Conservation (phyloP, 345 rosid genomes). For the Stellera chamaejasme region DNA sequence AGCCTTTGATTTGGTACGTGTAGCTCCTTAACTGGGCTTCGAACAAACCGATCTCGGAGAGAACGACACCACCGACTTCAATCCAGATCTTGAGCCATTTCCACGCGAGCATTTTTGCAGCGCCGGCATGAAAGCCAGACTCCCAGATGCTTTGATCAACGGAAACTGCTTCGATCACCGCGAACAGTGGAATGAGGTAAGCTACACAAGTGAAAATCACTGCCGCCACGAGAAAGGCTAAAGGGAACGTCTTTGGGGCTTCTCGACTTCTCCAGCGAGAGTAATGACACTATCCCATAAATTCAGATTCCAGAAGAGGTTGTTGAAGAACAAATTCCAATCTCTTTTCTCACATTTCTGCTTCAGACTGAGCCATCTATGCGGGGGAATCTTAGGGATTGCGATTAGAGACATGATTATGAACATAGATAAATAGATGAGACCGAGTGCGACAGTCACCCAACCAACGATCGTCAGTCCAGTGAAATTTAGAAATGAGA, state of each 20-base stretch:
- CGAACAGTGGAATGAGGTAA: conserved; percentile 71
- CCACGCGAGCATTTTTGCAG: conserved; percentile 47
- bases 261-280: conserved; percentile 72
- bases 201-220: conserved; percentile 74
- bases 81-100: conserved; percentile 60
- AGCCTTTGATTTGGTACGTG: conserved; percentile 59
- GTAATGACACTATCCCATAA: conserved; percentile 93
- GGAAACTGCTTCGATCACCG: conserved; percentile 46
- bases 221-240: conserved; percentile 52
- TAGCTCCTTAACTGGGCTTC: conserved; percentile 63
- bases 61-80: conserved; percentile 50
- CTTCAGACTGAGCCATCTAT: conserved; percentile 67
- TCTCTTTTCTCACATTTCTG: conserved; percentile 43
- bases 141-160: conserved; percentile 40
- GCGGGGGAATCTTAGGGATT: conserved; percentile 58
- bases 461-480: conserved; percentile 74
- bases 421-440: conserved; percentile 69
- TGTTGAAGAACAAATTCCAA: conserved; percentile 80
- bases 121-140: conserved; percentile 61
- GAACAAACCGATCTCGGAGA: conserved; percentile 40
- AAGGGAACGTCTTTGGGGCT: conserved; percentile 63
- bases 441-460: conserved; percentile 55
- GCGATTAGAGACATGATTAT: conserved; percentile 58
- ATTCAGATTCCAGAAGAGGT: conserved; percentile 89
- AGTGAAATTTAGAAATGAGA: conserved; percentile 63